Evolutionary conservation across 768 basidiomycete genomes (phyloP), one percentile per base, ranked within the genome.

Genomic region (Kwoniella pini): DNA sequence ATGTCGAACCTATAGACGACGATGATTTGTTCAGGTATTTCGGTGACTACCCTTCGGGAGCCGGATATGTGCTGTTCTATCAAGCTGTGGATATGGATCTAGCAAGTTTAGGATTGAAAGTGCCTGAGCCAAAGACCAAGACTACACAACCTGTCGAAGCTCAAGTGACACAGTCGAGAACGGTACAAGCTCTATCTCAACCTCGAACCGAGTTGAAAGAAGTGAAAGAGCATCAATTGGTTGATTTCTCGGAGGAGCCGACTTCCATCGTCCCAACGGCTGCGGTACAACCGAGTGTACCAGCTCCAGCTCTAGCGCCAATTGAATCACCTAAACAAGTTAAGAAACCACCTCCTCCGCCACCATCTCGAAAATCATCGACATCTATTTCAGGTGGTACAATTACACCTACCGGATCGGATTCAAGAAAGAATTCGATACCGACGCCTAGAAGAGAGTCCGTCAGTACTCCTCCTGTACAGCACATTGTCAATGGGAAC

Each of bases 51-150:
- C 79, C 79, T 15, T 74, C 88, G 1, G 94, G 94, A 33, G 87
- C 89, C 42, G 96, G 95, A 19, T 99, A 99, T 77, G 93, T 98
- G 24, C 83, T 99, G 36, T 98, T 95, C 80, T 99, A 98, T 79
- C 92, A 97, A 79, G 93, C 92, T 24, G 87, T 84, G 31, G 92
- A 97, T 77, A 83, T 98, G 57, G 88, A 95, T 74, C 81, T 84
- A 33, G 75, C 80, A n/a, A 81, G 83, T 21, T 83, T 94, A 27
- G 93, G 91, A 1, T 79, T 95, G 21, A 84, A 82, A 51, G 22
- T 54, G 9, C 52, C 64, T 33, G 65, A 60, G 19, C 28, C 49
- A 9, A 50, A 60, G n/a, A 27, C 28, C 24, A 27, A 55, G 28
- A 19, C 40, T 19, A 6, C 40, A 10, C 7, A 13, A 42, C n/a